These are phyloP conservation scores for Rhodamnia argentea DNA, from an alignment of 345 rosid genomes.

Conservation along the genomic window DNA sequence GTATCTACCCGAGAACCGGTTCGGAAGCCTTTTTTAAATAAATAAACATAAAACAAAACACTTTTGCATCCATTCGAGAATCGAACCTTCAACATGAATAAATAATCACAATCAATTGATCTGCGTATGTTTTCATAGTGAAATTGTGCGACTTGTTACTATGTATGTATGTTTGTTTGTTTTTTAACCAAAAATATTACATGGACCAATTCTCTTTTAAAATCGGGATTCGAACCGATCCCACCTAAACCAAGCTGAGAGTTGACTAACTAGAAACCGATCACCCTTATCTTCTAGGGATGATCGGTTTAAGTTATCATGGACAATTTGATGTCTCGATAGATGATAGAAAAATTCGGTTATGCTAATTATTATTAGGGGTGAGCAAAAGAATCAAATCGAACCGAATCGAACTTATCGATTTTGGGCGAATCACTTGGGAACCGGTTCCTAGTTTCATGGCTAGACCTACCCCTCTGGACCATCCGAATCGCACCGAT, in stretches of 20 bases:
- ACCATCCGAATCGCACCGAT: too few relatives aligned
- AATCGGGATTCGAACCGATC: background rate
- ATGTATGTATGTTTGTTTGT: background rate
- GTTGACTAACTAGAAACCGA: rapidly evolving
- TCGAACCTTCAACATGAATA: background rate
- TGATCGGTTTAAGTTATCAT: too few relatives aligned
- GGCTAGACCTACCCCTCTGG: too few relatives aligned
- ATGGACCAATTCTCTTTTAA: background rate
- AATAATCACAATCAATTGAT: too few relatives aligned
- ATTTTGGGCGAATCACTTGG: too few relatives aligned
- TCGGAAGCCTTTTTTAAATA: background rate
- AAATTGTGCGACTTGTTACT: background rate
- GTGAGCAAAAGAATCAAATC: too few relatives aligned
- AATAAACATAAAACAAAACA: background rate
- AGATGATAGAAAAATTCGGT: rapidly evolving
- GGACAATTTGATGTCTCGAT: background rate
- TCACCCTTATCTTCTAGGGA: background rate
- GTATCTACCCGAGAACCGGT: background rate
- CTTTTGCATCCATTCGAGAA: background rate
- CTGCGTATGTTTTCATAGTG: rapidly evolving
- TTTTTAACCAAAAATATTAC: background rate
- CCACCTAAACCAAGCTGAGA: background rate
- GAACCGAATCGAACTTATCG: too few relatives aligned
- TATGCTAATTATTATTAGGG: too few relatives aligned
- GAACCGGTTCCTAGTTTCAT: too few relatives aligned